These are phyloP conservation scores for Penicillium sp. DNA, from an alignment of 2,329 filamentous ascomycete genomes.

Conservation along the genomic window DNA sequence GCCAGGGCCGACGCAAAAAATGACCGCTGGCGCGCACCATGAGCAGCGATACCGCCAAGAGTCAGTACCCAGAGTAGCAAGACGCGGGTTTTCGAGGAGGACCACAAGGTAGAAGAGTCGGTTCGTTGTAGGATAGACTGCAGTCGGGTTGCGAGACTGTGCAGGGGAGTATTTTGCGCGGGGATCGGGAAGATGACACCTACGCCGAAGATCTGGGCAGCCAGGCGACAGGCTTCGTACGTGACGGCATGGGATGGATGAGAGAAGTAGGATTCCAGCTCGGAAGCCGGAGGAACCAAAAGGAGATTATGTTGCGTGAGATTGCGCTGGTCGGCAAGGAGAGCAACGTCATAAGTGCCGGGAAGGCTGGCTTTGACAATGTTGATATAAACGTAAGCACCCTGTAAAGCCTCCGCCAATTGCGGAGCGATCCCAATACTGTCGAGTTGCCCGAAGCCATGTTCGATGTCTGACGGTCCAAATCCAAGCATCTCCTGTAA, in stretches of 20 bases:
- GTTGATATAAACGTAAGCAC: conserved; percentile 32
- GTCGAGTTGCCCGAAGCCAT: conserved; percentile 23
- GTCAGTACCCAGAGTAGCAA: conserved; percentile 37
- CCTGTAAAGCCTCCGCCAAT: conserved; percentile 33
- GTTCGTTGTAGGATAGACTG: conserved; percentile 25
- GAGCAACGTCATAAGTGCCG: conserved; percentile 19
- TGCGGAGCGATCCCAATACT: conserved; percentile 28
- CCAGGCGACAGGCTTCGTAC: conserved; percentile 39
- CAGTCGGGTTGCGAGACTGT: conserved; percentile 28
- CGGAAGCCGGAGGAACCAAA: conserved; percentile 28
- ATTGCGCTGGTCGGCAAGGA: conserved; percentile 40
- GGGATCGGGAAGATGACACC: conserved; percentile 43
- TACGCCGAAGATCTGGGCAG: conserved; percentile 37
- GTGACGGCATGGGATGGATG: conserved; percentile 24
- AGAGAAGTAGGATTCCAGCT: conserved; percentile 18
- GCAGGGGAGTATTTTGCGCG: conserved; percentile 37
- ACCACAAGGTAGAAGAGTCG: conserved; percentile 26
- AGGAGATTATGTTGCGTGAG: conserved; percentile 39
- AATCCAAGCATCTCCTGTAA: conserved; percentile 30
- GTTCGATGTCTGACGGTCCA: conserved; percentile 24
- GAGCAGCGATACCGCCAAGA: conserved; percentile 41
- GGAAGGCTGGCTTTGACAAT: conserved; percentile 27
- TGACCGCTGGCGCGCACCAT: conserved; percentile 27
- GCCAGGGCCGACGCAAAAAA: conserved; percentile 35
- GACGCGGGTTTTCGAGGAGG: conserved; percentile 21